Conservation (phyloP, 163 green algal species). For the Chlamydomonas reinhardtii region DNA sequence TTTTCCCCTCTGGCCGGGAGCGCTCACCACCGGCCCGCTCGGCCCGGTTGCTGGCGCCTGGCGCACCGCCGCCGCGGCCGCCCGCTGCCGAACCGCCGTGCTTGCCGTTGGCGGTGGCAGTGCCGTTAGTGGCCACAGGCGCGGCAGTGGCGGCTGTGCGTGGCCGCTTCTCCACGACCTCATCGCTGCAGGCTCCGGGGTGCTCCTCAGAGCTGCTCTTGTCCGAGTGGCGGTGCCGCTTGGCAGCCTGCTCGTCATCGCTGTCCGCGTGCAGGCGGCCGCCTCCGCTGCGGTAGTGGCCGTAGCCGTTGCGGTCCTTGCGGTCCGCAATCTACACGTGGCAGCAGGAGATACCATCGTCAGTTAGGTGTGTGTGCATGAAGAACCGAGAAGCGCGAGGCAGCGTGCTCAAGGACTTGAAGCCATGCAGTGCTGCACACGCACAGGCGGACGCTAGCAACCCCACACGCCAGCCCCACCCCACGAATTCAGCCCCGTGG, state of each 20-base stretch:
- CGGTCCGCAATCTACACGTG: constrained; percentile 60
- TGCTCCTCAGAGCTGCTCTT: constrained; percentile 42
- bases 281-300: constrained; percentile 27
- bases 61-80: neutral
- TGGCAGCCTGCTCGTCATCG: constrained; percentile 46
- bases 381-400: too few species aligned
- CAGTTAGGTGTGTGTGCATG: too few species aligned
- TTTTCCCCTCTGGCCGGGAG: neutral
- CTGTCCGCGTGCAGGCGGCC: constrained; percentile 11
- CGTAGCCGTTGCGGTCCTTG: constrained; percentile 62
- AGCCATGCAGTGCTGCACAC: too few species aligned
- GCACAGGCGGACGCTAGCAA: too few species aligned
- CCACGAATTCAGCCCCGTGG: too few species aligned
- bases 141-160: neutral
- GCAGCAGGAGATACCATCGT: too few species aligned
- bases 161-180: constrained; percentile 11
- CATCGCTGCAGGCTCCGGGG: constrained; percentile 16
- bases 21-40: neutral
- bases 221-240: constrained; percentile 37
- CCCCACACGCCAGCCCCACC: too few species aligned
- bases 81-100: neutral
- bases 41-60: neutral
- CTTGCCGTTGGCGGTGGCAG: neutral
- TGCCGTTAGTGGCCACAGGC: neutral
- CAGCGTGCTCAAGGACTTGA: too few species aligned